A percentile compares a stretch with the other conserved stretches of the same genome.
Evolutionary conservation across 1,284 basidiomycete genomes (phyloP).

Genomic region (Bjerkandera adusta): DNA sequence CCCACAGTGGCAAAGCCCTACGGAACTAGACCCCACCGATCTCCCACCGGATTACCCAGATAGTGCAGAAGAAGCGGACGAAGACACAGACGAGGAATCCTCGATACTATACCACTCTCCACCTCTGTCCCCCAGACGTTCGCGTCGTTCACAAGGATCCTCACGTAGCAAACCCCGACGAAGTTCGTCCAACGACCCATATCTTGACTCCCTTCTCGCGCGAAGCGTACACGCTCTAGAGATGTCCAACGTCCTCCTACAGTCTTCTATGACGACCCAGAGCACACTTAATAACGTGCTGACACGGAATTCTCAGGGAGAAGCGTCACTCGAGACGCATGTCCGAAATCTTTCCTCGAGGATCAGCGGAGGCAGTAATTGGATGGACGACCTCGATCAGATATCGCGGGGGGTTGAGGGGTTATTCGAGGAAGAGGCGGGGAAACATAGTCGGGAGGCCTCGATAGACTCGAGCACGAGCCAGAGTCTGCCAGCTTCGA

Average conservation of each 20-base stretch:
- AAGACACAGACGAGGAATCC: constrained; percentile 47
- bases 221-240: constrained; percentile 81
- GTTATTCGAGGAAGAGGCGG: constrained; percentile 39
- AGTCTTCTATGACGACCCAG: constrained; percentile 69
- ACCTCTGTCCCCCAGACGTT: constrained; percentile 21
- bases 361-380: constrained; percentile 47
- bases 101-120: constrained; percentile 23
- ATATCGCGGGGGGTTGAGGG: constrained; percentile 61
- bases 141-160: constrained; percentile 19
- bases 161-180: constrained; percentile 12
- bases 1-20: constrained; percentile 28
- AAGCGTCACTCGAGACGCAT: constrained; percentile 42
- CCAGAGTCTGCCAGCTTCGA: constrained; percentile 45
- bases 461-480: constrained; percentile 39
- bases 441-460: constrained; percentile 14
- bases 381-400: constrained; percentile 60
- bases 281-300: constrained; percentile 52
- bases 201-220: constrained; percentile 72
- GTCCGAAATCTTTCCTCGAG: constrained; percentile 48
- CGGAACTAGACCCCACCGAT: constrained; percentile 42
- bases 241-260: constrained; percentile 74
- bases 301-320: constrained; percentile 33
- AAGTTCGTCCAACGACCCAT: constrained; percentile 35
- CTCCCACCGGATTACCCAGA: constrained; percentile 73
- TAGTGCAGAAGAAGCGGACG: constrained; percentile 73